Evolutionary conservation across 2,329 filamentous ascomycete species (phyloP).

Genomic region (Cladosporium phlei): DNA sequence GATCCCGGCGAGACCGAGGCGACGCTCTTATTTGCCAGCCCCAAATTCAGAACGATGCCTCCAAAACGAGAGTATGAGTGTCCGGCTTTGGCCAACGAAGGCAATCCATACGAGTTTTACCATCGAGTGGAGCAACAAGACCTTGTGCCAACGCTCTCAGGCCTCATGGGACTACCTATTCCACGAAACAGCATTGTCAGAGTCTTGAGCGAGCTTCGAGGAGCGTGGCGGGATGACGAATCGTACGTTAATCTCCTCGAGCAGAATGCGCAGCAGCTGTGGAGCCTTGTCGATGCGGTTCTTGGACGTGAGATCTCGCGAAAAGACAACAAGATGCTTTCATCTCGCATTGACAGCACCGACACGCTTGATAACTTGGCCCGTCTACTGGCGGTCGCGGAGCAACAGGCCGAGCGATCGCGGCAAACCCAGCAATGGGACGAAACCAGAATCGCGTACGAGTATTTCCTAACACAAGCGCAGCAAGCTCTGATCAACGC

Average conservation of each 20-base stretch:
- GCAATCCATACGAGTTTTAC: slow-evolving; percentile 74
- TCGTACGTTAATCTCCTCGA: background rate
- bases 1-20: slow-evolving; percentile 91
- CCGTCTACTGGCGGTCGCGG: background rate
- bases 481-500: background rate
- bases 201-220: background rate
- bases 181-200: slow-evolving; percentile 76
- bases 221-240: background rate
- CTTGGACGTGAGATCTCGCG: too few relatives aligned
- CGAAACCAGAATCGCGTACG: background rate
- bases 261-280: background rate
- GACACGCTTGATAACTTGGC: background rate
- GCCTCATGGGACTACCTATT: slow-evolving; percentile 78
- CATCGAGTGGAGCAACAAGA: slow-evolving; percentile 86
- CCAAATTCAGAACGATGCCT: background rate
- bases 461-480: background rate
- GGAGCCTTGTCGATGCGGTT: background rate
- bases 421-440: background rate
- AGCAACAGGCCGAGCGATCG: background rate
- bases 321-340: too few relatives aligned
- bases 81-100: slow-evolving; percentile 55
- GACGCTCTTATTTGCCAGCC: slow-evolving; percentile 57
- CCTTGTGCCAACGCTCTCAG: slow-evolving; percentile 82
- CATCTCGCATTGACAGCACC: background rate
- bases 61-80: slow-evolving; percentile 14